phyloP scores from a whole-genome alignment of 164 flowering plant genomes.

The Paratinospora sagittata region DNA sequence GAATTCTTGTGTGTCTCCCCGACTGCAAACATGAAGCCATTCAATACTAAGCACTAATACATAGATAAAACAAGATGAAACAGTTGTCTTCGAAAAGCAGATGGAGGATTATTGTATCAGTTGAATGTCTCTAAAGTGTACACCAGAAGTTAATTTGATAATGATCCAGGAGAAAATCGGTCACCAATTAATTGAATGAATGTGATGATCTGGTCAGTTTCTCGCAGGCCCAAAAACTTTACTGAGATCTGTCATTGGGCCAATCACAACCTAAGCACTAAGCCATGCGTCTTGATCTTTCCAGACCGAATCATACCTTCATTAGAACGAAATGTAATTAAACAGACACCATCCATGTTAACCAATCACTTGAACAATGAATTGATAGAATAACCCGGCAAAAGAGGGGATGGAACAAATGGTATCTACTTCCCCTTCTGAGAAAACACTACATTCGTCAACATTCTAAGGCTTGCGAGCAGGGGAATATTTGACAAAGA shows the following conservation, averaged over 20 bases:
- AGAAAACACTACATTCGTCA: not conserved
- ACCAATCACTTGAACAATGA: not conserved
- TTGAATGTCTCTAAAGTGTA: not conserved
- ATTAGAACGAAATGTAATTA: not conserved
- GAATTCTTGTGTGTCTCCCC: slow-evolving; percentile 92
- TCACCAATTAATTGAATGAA: not conserved
- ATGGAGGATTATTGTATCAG: not conserved
- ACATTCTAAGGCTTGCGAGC: not conserved
- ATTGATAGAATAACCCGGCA: not conserved
- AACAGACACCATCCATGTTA: not conserved
- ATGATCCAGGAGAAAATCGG: not conserved
- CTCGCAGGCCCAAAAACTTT: not conserved
- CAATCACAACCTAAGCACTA: slow-evolving; percentile 1
- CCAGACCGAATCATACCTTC: not conserved
- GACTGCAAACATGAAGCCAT: slow-evolving; percentile 43
- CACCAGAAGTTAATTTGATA: not conserved
- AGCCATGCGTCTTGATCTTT: not conserved
- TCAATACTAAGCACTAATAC: slow-evolving; percentile 7
- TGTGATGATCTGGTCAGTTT: not conserved
- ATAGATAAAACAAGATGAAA: not conserved
- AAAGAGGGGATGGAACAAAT: not conserved
- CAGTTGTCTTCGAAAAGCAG: not conserved
- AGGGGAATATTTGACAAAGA: not conserved
- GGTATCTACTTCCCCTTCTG: no score
- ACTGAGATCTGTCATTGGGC: not conserved